Conservation (phyloP, 2,329 filamentous ascomycete species). For the Exophiala lecanii-corni region DNA sequence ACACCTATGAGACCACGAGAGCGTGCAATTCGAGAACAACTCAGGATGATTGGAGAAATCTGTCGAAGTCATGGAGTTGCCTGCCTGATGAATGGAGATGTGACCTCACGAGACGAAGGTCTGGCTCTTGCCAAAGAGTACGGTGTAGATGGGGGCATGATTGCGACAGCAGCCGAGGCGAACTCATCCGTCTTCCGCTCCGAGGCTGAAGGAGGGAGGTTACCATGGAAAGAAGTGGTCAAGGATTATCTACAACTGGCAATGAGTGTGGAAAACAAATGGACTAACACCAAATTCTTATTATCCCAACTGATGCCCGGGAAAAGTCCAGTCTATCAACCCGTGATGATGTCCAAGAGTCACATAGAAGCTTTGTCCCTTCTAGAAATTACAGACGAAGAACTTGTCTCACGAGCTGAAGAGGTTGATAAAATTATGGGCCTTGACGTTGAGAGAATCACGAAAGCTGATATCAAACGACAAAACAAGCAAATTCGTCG, state of each 20-base stretch:
- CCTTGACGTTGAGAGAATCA: conserved; percentile 45
- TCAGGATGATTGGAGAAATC: conserved; percentile 75
- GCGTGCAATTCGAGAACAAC: conserved; percentile 76
- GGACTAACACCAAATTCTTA: conserved; percentile 89
- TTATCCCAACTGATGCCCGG: conserved; percentile 82
- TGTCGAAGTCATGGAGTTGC: conserved; percentile 83
- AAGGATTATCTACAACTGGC: conserved; percentile 67
- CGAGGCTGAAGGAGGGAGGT: conserved; percentile 62
- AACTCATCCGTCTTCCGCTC: conserved; percentile 84
- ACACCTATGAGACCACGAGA: conserved; percentile 92
- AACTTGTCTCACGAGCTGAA: conserved; percentile 57
- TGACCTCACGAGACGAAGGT: conserved; percentile 69
- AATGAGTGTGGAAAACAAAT: conserved; percentile 77
- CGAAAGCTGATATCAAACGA: conserved; percentile 25
- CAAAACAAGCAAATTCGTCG: conserved; percentile 23
- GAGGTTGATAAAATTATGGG: conserved; percentile 61
- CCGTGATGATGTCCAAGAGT: conserved; percentile 61
- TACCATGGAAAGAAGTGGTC: conserved; percentile 72
- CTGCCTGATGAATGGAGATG: conserved; percentile 94
- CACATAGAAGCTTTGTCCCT: conserved; percentile 66
- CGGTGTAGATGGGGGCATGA: conserved; percentile 93
- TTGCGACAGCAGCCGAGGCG: conserved; percentile 84
- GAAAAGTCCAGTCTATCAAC: conserved; percentile 60
- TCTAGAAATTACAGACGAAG: conserved; percentile 56
- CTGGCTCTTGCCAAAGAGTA: conserved; percentile 68